phyloP scores from a whole-genome alignment of 208 protist genomes.

The Leishmania guyanensis region DNA sequence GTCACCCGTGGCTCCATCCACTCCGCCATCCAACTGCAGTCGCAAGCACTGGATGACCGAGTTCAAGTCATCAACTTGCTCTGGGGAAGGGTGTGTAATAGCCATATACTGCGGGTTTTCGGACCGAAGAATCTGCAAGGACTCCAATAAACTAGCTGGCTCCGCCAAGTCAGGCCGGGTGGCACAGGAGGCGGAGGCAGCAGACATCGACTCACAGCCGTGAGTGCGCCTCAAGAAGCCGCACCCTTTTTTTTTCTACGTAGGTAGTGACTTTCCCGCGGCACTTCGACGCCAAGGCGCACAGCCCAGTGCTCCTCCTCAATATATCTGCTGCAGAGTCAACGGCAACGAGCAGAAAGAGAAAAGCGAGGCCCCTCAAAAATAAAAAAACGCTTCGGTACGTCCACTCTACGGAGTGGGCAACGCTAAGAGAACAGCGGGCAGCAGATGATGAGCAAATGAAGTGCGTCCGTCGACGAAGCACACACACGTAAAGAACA shows the following conservation, averaged over 20 bases:
- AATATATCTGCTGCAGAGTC: background rate
- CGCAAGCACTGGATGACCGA: slow-evolving; percentile 48
- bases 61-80: slow-evolving; percentile 58
- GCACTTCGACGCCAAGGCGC: background rate
- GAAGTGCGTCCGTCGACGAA: background rate
- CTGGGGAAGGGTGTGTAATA: slow-evolving; percentile 47
- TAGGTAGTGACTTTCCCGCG: background rate
- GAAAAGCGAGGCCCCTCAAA: background rate
- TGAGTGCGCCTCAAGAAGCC: background rate
- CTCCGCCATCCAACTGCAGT: slow-evolving; percentile 28
- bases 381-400: background rate
- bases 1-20: slow-evolving; percentile 23
- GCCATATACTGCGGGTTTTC: slow-evolving; percentile 39
- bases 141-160: slow-evolving; percentile 16
- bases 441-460: background rate
- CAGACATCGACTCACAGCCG: background rate
- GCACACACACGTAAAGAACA: background rate
- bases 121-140: slow-evolving; percentile 23
- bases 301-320: too few species aligned
- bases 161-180: slow-evolving; percentile 2
- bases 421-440: background rate
- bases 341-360: background rate
- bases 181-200: background rate
- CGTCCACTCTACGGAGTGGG: background rate
- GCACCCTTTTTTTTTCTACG: background rate